Evolutionary conservation across 106 monocot species (phyloP), one percentile per base, ranked within the genome.

Genomic region (Posidonia australis): DNA sequence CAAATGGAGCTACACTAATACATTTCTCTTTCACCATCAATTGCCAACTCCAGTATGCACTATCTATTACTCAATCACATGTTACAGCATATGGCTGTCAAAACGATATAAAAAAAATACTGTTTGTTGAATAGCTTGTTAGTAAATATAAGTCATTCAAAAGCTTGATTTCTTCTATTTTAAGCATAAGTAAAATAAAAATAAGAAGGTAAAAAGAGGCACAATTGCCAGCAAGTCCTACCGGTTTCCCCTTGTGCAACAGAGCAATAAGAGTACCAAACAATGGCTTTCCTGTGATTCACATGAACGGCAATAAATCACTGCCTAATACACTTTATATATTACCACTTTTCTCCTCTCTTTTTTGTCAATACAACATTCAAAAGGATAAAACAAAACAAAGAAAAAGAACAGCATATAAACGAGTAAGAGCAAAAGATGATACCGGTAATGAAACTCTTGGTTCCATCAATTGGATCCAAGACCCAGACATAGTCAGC

Each of bases 401-500:
- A 19, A 12, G 13, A 7, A 49, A 49, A 49, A 49, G 49, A 49
- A 49, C n/a, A n/a, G 49, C 36, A 3, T 49, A 19, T 12, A 49
- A 49, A 3, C 49, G 13, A 10, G n/a, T 17, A 42, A 44, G 18
- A 16, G 17, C 5, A 61, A 26, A 60, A 45, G 42, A 75, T n/a
- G 11, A 17, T 71, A 98, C 98, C 98, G 67, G 98, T 98, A 60
- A 98, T 98, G 82, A 98, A 98, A 23, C 98, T 98, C 68, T 88
- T 98, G 2, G 98, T 98, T n/a, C 98, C 98, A 58, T 98, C 98
- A 43, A 98, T 91, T 13, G 98, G 98, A 71, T 98, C 98, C 77
- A 98, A 75, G 76, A 98, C 83, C 98, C 98, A 98, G 44, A 88
- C 91, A 80, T 74, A 98, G 67, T 98, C 87, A 51, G 98, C 75